Conservation (phyloP, 2,329 filamentous ascomycete species). For the Chaetomium globosum region DNA sequence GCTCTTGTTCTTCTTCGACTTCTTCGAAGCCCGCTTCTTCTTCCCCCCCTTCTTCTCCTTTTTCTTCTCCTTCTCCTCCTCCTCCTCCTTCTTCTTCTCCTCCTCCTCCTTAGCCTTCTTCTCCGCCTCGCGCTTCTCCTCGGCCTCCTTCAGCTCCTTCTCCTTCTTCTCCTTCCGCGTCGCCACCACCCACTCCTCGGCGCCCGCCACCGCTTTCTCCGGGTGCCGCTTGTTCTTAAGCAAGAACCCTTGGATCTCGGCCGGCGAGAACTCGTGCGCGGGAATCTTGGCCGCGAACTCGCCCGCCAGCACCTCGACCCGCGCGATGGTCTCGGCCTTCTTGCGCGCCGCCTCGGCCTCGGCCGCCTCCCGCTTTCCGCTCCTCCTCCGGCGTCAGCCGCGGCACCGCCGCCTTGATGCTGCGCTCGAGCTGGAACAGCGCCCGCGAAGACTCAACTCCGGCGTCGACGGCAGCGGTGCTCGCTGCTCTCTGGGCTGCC, state of each 20-base stretch:
- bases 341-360: slow-evolving; percentile 39
- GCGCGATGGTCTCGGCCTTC: slow-evolving; percentile 43
- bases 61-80: slow-evolving; percentile 39
- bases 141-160: slow-evolving; percentile 48
- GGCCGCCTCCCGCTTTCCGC: slow-evolving; percentile 33
- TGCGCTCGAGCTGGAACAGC: slow-evolving; percentile 17
- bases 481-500: no score
- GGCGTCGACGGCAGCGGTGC: neutral
- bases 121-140: slow-evolving; percentile 47
- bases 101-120: slow-evolving; percentile 44
- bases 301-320: slow-evolving; percentile 51
- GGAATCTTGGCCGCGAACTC: slow-evolving; percentile 57
- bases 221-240: slow-evolving; percentile 59
- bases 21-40: slow-evolving; percentile 19
- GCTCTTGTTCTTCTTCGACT: slow-evolving; percentile 32
- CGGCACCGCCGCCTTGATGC: slow-evolving; percentile 12
- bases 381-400: slow-evolving; percentile 28
- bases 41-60: slow-evolving; percentile 31
- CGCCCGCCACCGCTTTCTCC: slow-evolving; percentile 50
- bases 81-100: slow-evolving; percentile 41
- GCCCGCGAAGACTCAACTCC: neutral
- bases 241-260: slow-evolving; percentile 62
- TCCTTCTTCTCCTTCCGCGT: slow-evolving; percentile 54
- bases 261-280: slow-evolving; percentile 59
- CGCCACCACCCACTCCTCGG: slow-evolving; percentile 54